Evolutionary conservation across 805 yeast genomes (phyloP).

Genomic region (Yarrowia osloensis): DNA sequence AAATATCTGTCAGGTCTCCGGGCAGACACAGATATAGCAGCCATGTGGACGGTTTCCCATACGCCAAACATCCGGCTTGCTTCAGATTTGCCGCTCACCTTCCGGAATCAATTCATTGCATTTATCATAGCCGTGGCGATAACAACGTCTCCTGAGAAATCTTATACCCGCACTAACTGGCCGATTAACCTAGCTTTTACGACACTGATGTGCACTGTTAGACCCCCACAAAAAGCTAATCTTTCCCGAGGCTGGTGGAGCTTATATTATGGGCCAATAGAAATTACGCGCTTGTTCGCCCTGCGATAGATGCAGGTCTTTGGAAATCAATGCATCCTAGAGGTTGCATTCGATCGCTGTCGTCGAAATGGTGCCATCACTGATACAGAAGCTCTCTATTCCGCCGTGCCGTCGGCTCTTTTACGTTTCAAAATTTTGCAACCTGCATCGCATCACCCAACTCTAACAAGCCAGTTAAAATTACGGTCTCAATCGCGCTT

Average conservation of each 20-base stretch:
- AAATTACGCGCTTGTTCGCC: too few species aligned
- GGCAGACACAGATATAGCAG: too few species aligned
- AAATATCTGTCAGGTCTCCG: neutral
- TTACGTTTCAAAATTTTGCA: neutral
- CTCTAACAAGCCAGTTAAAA: neutral
- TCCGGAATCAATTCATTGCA: too few species aligned
- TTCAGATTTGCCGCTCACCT: too few species aligned
- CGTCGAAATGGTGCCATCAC: too few species aligned
- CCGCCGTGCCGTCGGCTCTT: neutral
- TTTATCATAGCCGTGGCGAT: neutral
- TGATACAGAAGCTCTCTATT: neutral
- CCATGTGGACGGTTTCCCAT: too few species aligned
- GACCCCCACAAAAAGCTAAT: constrained; percentile 6
- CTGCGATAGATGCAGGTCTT: too few species aligned
- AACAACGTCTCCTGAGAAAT: neutral
- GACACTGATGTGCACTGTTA: neutral
- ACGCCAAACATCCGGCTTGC: too few species aligned
- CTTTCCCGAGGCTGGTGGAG: constrained; percentile 1
- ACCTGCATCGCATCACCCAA: constrained; percentile 6
- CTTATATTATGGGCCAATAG: constrained; percentile 1
- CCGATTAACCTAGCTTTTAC: neutral
- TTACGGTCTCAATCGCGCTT: neutral
- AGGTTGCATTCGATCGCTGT: neutral
- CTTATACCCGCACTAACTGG: neutral
- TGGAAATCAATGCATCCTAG: too few species aligned